Base-by-base conservation (phyloP, 2,329 filamentous ascomycete species). In the Graphilbum ipis-grandicollis region DNA sequence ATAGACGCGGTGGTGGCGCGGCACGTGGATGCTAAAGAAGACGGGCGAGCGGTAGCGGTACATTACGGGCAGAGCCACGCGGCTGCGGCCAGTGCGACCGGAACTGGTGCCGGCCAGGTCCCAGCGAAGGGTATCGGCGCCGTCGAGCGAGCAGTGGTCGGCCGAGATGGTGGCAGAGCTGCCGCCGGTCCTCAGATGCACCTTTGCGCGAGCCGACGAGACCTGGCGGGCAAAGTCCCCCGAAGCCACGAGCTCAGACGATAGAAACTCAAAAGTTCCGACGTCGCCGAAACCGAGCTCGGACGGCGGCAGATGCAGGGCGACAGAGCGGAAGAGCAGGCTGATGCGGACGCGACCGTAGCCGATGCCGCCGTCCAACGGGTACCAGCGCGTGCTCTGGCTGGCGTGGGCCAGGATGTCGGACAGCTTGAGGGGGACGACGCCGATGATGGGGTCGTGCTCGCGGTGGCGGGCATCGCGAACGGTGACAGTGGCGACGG, bases 381-480 rank as follows among this genome's bases (percentile, higher is more conserved):
- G 88, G 53, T 94, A 96, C 85, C 86, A 94, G 41, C 85, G 66
- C 3, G 85, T 92, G 38, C 77, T 62, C 54, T 96, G 84, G 32
- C 84, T 93, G 45, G 75, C 79, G 0, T 79, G 92, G 48, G 88
- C 75, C 18, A 98, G 63, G n/a, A 94, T 68, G 35, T 94, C 84
- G 0, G 82, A 81, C 0, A 96, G 56, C 53, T 85, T 90, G 41
- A 98, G 61, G 1, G 86, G 84, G 2, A 96, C 80, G 5, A 96
- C 80, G 30, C 90, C 90, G 23, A 96, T 72, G 41, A 98, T 84
- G 0, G 90, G 88, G 46, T 96, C 90, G 48, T 96, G 88, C 56
- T 98, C 78, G 37, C 88, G 71, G 55, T 94, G 82, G 25, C 88
- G 75, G 10, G 80, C 75, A 52, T 96, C 88, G 19, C 90, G 79